Percentiles rank a stretch among this genome's conserved stretches.
phyloP scores from a whole-genome alignment of 495 filamentous ascomycete genomes.

The Tirmania nivea region DNA sequence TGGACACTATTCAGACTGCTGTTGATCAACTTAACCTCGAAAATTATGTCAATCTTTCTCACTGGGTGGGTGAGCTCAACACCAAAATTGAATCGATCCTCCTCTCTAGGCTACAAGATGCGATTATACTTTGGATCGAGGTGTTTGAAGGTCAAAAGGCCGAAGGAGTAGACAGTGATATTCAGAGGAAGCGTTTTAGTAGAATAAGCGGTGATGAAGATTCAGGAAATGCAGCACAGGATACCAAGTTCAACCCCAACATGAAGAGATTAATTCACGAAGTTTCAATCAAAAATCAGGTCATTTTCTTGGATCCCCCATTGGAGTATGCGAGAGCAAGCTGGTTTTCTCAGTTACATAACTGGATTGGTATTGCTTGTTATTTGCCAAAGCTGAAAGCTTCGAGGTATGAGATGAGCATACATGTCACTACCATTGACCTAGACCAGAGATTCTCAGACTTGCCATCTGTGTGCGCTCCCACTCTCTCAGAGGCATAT shows the following conservation, averaged over 20 bases:
- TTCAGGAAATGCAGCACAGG: constrained; percentile 14
- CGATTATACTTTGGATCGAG: constrained; percentile 63
- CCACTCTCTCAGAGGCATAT: constrained; percentile 58
- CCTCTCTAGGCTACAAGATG: constrained; percentile 51
- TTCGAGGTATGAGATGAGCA: constrained; percentile 76
- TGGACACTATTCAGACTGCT: constrained; percentile 64
- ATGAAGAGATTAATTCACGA: constrained; percentile 61
- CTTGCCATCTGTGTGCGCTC: constrained; percentile 33
- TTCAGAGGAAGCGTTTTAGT: constrained; percentile 25
- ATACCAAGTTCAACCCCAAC: constrained; percentile 29
- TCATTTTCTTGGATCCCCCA: constrained; percentile 85
- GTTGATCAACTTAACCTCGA: constrained; percentile 93
- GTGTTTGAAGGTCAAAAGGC: constrained; percentile 45
- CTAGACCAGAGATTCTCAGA: constrained; percentile 60
- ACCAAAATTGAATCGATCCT: constrained; percentile 56
- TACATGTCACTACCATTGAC: constrained; percentile 38
- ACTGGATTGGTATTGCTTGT: constrained; percentile 81
- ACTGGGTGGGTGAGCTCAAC: constrained; percentile 78
- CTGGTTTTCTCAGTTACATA: constrained; percentile 81
- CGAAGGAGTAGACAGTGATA: constrained; percentile 24
- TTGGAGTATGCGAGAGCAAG: constrained; percentile 76
- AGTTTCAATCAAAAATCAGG: constrained; percentile 86
- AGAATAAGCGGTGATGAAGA: constrained; percentile 23
- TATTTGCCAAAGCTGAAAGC: constrained; percentile 82
- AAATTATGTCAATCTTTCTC: constrained; percentile 72